Evolutionary conservation across 2,329 filamentous ascomycete genomes (phyloP).

Genomic region (Monosporascus sp.): DNA sequence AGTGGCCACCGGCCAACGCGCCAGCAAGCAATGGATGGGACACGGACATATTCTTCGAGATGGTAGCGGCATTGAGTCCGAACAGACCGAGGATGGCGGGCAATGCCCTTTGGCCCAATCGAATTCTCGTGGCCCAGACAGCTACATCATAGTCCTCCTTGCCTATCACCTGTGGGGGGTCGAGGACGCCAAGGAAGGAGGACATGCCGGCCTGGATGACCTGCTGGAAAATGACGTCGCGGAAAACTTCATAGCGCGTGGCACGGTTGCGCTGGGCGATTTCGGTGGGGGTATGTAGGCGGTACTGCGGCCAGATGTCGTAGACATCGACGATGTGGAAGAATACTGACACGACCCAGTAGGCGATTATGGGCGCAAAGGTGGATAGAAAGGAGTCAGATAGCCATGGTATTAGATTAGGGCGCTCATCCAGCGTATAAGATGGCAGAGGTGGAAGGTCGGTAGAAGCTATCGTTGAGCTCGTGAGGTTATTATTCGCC

Average conservation of each 20-base stretch:
- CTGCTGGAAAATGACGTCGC: conserved; percentile 90
- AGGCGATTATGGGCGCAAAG: conserved; percentile 71
- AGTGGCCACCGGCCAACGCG: conserved; percentile 72
- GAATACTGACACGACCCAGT: conserved; percentile 80
- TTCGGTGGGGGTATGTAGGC: conserved; percentile 91
- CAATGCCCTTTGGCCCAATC: conserved; percentile 72
- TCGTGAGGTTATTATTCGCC: conserved; percentile 44
- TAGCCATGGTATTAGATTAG: conserved; percentile 69
- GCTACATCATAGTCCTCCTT: conserved; percentile 82
- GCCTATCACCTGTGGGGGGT: conserved; percentile 68
- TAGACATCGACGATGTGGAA: conserved; percentile 85
- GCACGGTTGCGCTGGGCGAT: conserved; percentile 83
- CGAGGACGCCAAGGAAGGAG: conserved; percentile 61
- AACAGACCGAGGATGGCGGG: conserved; percentile 64
- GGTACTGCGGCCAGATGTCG: conserved; percentile 85
- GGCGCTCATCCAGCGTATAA: conserved; percentile 67
- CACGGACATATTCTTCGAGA: conserved; percentile 69
- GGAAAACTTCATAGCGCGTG: conserved; percentile 75
- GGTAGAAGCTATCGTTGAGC: conserved; percentile 31
- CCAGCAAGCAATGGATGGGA: conserved; percentile 71
- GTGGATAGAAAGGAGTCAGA: conserved; percentile 77
- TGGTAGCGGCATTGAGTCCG: conserved; percentile 68
- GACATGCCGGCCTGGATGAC: conserved; percentile 76
- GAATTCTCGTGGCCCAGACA: conserved; percentile 80
- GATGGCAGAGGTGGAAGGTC: conserved; percentile 78